Evolutionary conservation across 768 basidiomycete species (phyloP).

Genomic region (Cubamyces sp.): DNA sequence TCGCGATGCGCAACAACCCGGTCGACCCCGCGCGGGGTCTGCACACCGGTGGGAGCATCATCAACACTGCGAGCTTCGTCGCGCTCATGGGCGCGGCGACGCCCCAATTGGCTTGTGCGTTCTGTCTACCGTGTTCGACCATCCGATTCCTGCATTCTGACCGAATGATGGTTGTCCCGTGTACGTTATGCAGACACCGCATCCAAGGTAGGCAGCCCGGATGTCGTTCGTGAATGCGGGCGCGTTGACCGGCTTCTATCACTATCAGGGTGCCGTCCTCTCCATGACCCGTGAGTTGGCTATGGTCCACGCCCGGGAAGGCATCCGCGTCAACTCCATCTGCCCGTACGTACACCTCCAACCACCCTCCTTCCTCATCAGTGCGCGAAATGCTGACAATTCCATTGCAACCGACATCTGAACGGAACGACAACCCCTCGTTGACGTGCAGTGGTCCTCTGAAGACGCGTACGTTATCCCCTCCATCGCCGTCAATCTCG

Average conservation of each 20-base stretch:
- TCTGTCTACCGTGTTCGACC: neutral
- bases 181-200: constrained; percentile 71
- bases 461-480: constrained; percentile 75
- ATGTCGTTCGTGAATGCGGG: constrained; percentile 1
- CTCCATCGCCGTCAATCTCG: neutral
- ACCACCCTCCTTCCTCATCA: too few species aligned
- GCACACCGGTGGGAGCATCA: constrained; percentile 85
- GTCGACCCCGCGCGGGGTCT: constrained; percentile 81
- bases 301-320: constrained; percentile 97
- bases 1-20: constrained; percentile 94
- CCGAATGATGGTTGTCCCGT: neutral
- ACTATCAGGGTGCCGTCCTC: constrained; percentile 83
- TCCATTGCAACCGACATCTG: neutral
- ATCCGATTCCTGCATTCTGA: neutral
- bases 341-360: constrained; percentile 72
- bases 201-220: constrained; percentile 64
- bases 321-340: constrained; percentile 93
- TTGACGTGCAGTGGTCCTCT: constrained; percentile 74
- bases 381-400: neutral
- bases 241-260: neutral
- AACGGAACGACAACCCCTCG: neutral
- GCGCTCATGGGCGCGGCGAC: constrained; percentile 96
- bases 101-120: constrained; percentile 94
- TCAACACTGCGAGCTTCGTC: constrained; percentile 98
- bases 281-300: constrained; percentile 98